Base-by-base conservation (phyloP, 495 filamentous ascomycete species). In the Durotheca rogersii region DNA sequence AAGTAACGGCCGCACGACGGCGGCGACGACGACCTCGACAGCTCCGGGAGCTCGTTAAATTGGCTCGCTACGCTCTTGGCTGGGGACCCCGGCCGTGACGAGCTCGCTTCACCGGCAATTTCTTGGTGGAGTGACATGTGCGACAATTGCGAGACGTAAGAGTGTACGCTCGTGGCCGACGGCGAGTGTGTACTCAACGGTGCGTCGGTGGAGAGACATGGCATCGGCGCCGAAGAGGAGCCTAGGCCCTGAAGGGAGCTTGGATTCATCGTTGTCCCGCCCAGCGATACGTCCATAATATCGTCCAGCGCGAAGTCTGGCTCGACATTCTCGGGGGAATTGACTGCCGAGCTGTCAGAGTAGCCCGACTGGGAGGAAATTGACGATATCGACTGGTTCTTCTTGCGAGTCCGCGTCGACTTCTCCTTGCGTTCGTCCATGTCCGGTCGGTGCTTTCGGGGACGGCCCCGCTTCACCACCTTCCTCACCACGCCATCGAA, bases 401-500 rank as follows among this genome's bases (percentile, higher is more conserved):
- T 71, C 67, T 70, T 66, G 47, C 76, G 47, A 30, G 79, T 73
- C 56, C 73, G 70, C 35, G 77, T 68, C 60, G 78, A 75, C 64
- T 90, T 90, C 2, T 83, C 79, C 23, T 80, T 73, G 21, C 85
- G 78, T 42, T 85, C 80, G 15, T 89, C 86, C 53, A 84, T 59
- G 16, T 73, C 73, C 0, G 72, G 72, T 20, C 73, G 47, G 41
- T 70, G 64, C 63, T 77, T 77, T 19, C 71, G 67, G 2, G 74
- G 74, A 17, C 74, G 68, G 2, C 74, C 74, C 10, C 74, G 71
- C 61, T 77, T 77, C 14, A 73, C 73, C 12, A 69, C 70, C 50
- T 77, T 77, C 58, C 86, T 85, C 14, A 88, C 81, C 39, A 90
- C 78, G 10, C 88, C 89, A 53, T 90, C 88, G 58, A 95, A 91